phyloP scores from a whole-genome alignment of 202 grass and related monocot species.

The Brachypodium distachyon region DNA sequence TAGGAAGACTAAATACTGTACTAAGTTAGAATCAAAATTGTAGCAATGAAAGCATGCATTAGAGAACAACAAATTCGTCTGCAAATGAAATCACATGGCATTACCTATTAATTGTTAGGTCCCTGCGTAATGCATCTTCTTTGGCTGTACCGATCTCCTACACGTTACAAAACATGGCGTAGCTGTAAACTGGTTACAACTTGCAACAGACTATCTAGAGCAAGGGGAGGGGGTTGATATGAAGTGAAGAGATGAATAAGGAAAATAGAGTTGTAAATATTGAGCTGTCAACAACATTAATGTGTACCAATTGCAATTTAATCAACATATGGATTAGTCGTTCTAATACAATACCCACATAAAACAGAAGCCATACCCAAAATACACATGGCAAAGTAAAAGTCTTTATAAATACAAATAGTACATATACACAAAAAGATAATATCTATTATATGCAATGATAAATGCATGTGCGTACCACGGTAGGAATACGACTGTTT shows the following conservation, averaged over 20 bases:
- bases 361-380: neutral
- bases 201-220: neutral
- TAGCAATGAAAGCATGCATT: neutral
- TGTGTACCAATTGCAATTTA: neutral
- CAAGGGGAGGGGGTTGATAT: no score
- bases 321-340: neutral
- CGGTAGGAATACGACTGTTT: conserved; percentile 85
- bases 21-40: conserved; percentile 2
- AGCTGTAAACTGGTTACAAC: neutral
- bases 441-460: conserved; percentile 9
- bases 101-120: conserved; percentile 98
- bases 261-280: conserved; percentile 10
- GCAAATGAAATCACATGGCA: neutral
- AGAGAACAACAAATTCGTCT: neutral
- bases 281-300: neutral
- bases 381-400: neutral
- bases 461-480: conserved; percentile 50
- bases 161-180: conserved; percentile 12
- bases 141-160: conserved; percentile 84
- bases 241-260: neutral
- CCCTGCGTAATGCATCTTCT: conserved; percentile 87
- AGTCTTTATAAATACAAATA: conserved; percentile 3
- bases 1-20: conserved; percentile 5
- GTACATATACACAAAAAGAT: neutral
- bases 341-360: neutral